These are phyloP conservation scores for Trichothecium sympodiale DNA, from an alignment of 2,329 filamentous ascomycete species.

Conservation along the genomic window DNA sequence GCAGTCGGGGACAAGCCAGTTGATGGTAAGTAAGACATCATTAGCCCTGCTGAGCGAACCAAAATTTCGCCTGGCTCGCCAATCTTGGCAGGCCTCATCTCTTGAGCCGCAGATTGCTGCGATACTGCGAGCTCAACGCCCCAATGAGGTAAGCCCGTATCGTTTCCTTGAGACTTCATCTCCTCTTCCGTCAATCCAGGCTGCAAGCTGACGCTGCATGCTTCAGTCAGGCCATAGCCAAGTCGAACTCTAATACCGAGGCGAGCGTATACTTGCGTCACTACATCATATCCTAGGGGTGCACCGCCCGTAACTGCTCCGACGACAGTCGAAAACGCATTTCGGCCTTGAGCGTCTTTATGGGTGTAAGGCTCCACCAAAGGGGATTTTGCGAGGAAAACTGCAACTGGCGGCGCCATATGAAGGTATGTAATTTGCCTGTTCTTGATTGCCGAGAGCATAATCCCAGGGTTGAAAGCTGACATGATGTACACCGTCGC, in stretches of 20 bases:
- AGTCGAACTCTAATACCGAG: conserved; percentile 41
- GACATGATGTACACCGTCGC: conserved; percentile 58
- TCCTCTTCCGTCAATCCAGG: conserved; percentile 40
- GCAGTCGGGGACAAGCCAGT: conserved; percentile 21
- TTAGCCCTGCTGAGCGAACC: conserved; percentile 50
- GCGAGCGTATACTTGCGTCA: conserved; percentile 47
- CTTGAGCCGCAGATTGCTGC: conserved; percentile 5
- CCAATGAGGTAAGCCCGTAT: conserved; percentile 54
- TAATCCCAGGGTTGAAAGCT: conserved; percentile 54
- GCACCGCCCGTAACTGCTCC: conserved; percentile 50
- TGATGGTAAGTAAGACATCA: conserved; percentile 58
- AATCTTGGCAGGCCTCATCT: conserved; percentile 24
- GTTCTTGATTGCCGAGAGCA: conserved; percentile 50
- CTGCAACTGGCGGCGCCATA: conserved; percentile 60
- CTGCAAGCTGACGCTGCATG: conserved; percentile 52
- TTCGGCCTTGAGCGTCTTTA: conserved; percentile 27
- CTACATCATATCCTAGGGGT: conserved; percentile 44
- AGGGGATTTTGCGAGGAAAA: conserved; percentile 60
- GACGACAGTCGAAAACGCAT: conserved; percentile 47
- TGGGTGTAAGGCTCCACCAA: conserved; percentile 48
- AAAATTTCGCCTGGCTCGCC: conserved; percentile 53
- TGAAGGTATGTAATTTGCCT: conserved; percentile 54
- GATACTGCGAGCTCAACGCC: conserved; percentile 52
- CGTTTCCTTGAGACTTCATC: conserved; percentile 39
- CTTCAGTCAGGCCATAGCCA: conserved; percentile 69